Base-by-base conservation (phyloP, 2,329 filamentous ascomycete species). In the Botryotinia convoluta region DNA sequence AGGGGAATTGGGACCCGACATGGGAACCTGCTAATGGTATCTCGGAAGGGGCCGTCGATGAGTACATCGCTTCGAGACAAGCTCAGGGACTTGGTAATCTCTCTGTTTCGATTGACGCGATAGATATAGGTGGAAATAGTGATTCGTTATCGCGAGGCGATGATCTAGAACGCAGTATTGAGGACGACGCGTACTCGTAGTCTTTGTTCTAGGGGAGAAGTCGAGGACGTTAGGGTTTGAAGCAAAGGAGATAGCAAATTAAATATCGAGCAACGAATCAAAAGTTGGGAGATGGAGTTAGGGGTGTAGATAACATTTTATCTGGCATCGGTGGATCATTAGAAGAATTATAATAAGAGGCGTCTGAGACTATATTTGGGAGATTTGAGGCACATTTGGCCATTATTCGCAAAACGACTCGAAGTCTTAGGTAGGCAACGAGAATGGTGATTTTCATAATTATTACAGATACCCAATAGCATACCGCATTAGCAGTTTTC, bases 1-100 rank as follows among this genome's bases (percentile, higher is more conserved):
- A 74, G 12, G 79, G 78, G 1, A 62, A 78, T 54, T 77, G 71
- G 54, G 51, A 69, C 10, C 61, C 78, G 45, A 74, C 77, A 1
- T 80, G 79, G 79, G 78, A 81, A 48, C 78, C 77, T 12, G 77
- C 72, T 9, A 68, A 74, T 12, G 76, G 78, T 70, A 73, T 81
- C 14, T 73, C 73, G 9, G 16, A 60, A 1, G 73, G 42, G 5
- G 51, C 71, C 26, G 73, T 77, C n/a, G n/a, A 64, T 26, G 69
- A 72, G 8, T 78, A 75, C 29, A 37, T 57, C 29, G 35, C 65
- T 68, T 68, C 48, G 26, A 74, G 54, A 62, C 72, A 45, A 76
- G 65, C 65, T 42, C 37, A 42, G 2, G 48, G 65, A 22, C 48
- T 69, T 57, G 65, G 65, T 2, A 14, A 57, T 32, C 65, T 59